Conservation (phyloP, 2,329 filamentous ascomycete genomes). For the Mariannaea sp. region DNA sequence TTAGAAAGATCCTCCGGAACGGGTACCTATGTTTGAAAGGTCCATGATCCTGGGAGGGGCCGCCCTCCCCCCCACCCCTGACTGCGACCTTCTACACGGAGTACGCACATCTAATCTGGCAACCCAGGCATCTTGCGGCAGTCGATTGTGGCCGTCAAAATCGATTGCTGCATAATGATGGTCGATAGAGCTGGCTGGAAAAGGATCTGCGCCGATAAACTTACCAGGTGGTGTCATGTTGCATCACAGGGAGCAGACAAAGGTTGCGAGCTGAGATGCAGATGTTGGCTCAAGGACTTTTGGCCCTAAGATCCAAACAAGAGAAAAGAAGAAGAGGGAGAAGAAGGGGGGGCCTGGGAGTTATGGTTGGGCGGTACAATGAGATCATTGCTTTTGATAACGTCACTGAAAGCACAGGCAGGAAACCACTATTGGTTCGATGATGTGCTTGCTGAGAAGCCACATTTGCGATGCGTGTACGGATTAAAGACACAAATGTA, state of each 20-base stretch:
- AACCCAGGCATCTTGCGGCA: constrained; percentile 1
- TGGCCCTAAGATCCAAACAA: no score
- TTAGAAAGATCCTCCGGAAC: constrained; percentile 13
- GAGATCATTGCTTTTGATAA: constrained; percentile 21
- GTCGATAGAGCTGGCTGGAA: constrained; percentile 4
- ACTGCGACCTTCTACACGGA: constrained; percentile 14
- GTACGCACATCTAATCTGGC: constrained; percentile 10
- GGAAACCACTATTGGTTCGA: constrained; percentile 14
- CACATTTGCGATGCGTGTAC: constrained; percentile 2
- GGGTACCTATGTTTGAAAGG: constrained; percentile 6
- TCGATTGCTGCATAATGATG: constrained; percentile 3
- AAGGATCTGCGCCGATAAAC: neutral
- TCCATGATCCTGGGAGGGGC: constrained; percentile 13
- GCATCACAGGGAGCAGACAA: constrained; percentile 4
- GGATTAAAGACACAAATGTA: no score
- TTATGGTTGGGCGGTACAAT: constrained; percentile 8
- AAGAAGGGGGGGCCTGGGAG: constrained; percentile 1
- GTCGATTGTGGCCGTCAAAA: constrained; percentile 14
- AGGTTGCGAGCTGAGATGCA: neutral
- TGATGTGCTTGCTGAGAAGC: constrained; percentile 13
- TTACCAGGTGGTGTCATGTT: neutral
- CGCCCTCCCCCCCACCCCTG: constrained; percentile 10
- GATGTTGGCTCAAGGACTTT: neutral
- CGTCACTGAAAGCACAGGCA: constrained; percentile 9
- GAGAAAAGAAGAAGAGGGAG: no score